Conservation (phyloP, 169 alveolate genomes). For the Plasmodium inui region DNA sequence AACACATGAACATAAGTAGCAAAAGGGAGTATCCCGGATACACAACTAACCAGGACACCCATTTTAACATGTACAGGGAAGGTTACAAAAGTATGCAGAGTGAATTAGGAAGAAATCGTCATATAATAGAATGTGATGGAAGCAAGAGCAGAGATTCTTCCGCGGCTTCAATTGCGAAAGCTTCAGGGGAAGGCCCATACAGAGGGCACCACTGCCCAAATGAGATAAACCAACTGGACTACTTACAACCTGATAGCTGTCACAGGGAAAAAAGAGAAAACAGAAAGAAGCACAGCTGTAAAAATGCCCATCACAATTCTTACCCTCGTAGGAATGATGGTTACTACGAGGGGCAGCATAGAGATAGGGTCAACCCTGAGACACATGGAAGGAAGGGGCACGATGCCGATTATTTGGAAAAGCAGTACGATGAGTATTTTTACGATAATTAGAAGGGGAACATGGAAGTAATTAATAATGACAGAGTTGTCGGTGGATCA, state of each 20-base stretch:
- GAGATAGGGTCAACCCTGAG: neutral
- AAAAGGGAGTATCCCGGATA: neutral
- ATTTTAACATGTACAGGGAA: neutral
- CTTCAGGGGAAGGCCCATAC: slow-evolving; percentile 1
- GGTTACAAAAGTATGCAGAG: neutral
- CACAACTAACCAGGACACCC: neutral
- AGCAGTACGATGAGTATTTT: slow-evolving; percentile 55
- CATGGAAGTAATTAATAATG: neutral
- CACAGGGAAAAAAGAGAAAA: neutral
- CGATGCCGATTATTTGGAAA: slow-evolving; percentile 12
- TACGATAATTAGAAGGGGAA: neutral
- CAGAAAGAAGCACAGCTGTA: neutral
- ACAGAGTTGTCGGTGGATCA: neutral
- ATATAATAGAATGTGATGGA: neutral
- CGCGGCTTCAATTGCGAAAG: neutral
- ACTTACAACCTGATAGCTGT: neutral
- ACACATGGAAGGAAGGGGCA: neutral
- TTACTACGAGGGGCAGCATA: neutral
- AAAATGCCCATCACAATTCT: neutral
- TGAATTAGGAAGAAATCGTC: neutral
- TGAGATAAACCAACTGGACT: neutral
- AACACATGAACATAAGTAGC: neutral
- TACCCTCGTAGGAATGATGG: slow-evolving; percentile 4
- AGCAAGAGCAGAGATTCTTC: neutral
- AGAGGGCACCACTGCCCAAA: neutral